Evolutionary conservation across 306 rosid genomes (phyloP).

Genomic region (Vicia faba): DNA sequence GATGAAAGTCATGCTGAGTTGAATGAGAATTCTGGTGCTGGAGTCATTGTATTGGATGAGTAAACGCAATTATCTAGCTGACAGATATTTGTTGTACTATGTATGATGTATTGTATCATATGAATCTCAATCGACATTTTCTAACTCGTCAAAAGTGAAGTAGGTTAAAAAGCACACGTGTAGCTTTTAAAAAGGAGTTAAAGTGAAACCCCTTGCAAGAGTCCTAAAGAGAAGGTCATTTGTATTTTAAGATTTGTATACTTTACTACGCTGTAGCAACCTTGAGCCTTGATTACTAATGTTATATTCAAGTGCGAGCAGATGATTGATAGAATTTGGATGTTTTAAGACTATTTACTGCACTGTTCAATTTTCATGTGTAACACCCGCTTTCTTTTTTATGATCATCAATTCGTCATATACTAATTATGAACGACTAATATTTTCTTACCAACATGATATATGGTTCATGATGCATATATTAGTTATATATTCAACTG

Average conservation of each 20-base stretch:
- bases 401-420: neutral
- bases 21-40: constrained; percentile 44
- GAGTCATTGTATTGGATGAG: constrained; percentile 56
- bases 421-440: neutral
- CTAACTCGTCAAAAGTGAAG: constrained; percentile 23
- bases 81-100: constrained; percentile 34
- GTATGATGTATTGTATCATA: constrained; percentile 26
- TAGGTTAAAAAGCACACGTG: constrained; percentile 29
- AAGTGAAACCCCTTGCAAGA: constrained; percentile 1
- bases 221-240: neutral
- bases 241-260: neutral
- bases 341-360: neutral
- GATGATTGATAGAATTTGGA: neutral
- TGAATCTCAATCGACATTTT: constrained; percentile 22
- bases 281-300: constrained; percentile 5
- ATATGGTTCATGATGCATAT: too few relatives aligned
- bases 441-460: too few relatives aligned
- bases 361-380: neutral
- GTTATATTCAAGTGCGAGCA: neutral
- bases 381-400: neutral
- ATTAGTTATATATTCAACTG: too few relatives aligned
- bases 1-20: constrained; percentile 34
- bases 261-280: constrained; percentile 1
- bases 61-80: constrained; percentile 24
- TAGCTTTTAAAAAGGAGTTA: neutral